A percentile compares a stretch with the other conserved stretches of the same genome.
These are phyloP conservation scores for Mycena pura DNA, from an alignment of 768 basidiomycete species.

Conservation along the genomic window DNA sequence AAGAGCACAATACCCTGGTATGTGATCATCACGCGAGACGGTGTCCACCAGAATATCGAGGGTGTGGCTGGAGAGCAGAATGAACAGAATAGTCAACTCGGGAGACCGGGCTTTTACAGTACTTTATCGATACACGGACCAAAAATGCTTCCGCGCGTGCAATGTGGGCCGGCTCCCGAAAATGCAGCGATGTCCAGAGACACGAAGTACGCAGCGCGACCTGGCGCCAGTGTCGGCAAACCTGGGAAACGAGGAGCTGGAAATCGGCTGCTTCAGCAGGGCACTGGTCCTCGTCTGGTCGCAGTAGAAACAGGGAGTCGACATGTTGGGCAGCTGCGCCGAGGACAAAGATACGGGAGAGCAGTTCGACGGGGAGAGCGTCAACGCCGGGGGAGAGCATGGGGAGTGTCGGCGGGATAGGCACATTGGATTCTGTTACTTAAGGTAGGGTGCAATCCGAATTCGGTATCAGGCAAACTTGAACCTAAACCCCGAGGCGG, in stretches of 20 bases:
- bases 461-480: conserved; percentile 7
- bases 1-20: conserved; percentile 37
- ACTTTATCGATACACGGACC: conserved; percentile 35
- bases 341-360: conserved; percentile 63
- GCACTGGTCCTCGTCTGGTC: conserved; percentile 51
- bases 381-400: conserved; percentile 37
- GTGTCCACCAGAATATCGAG: conserved; percentile 67
- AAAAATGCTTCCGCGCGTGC: conserved; percentile 55
- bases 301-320: conserved; percentile 56
- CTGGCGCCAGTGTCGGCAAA: conserved; percentile 62
- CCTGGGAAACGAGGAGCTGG: conserved; percentile 63
- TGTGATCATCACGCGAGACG: conserved; percentile 55
- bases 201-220: conserved; percentile 57
- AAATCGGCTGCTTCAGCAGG: conserved; percentile 52
- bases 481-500: background rate
- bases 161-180: conserved; percentile 58
- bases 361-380: conserved; percentile 63
- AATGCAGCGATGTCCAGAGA: conserved; percentile 64
- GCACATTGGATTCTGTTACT: conserved; percentile 14
- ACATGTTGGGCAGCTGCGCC: conserved; percentile 53
- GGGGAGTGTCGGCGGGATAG: conserved; percentile 5
- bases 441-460: conserved; percentile 8
- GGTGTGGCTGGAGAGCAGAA: conserved; percentile 17
- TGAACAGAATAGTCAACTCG: background rate
- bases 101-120: background rate